Percentiles rank a stretch among this genome's conserved stretches.
Conservation (phyloP, 805 yeast species). For the Metschnikowia aberdeeniae region DNA sequence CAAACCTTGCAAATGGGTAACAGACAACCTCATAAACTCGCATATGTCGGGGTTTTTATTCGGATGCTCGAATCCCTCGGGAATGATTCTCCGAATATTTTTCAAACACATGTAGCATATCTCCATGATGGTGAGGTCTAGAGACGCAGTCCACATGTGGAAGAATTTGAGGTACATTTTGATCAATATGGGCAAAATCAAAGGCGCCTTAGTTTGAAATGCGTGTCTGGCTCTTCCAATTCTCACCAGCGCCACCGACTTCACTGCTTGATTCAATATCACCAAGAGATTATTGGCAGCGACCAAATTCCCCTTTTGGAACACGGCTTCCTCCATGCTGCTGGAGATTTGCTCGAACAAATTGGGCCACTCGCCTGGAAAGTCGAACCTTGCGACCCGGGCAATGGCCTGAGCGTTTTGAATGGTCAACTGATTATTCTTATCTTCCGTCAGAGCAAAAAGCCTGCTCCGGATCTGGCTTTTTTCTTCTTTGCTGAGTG, state of each 20-base stretch:
- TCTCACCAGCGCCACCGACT: slow-evolving; percentile 66
- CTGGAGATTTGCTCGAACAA: slow-evolving; percentile 62
- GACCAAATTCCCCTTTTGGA: slow-evolving; percentile 41
- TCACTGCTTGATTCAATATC: slow-evolving; percentile 73
- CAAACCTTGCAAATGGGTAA: slow-evolving; percentile 58
- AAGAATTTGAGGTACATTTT: slow-evolving; percentile 58
- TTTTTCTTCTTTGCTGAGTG: slow-evolving; percentile 64
- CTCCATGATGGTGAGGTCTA: slow-evolving; percentile 57
- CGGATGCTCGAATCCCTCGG: slow-evolving; percentile 72
- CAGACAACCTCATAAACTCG: slow-evolving; percentile 56
- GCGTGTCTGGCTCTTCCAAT: slow-evolving; percentile 81
- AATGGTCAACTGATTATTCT: slow-evolving; percentile 66
- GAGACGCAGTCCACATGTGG: slow-evolving; percentile 54
- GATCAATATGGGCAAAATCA: slow-evolving; percentile 55
- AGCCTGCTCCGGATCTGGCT: slow-evolving; percentile 52
- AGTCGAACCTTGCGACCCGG: slow-evolving; percentile 75
- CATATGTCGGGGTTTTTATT: slow-evolving; percentile 53
- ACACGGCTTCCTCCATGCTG: slow-evolving; percentile 42
- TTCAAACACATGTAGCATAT: slow-evolving; percentile 77
- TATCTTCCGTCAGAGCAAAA: slow-evolving; percentile 60
- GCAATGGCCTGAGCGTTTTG: slow-evolving; percentile 86
- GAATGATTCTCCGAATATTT: slow-evolving; percentile 64
- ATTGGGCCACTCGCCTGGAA: slow-evolving; percentile 82
- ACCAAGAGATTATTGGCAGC: slow-evolving; percentile 59
- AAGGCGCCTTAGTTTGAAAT: slow-evolving; percentile 66